Conservation (phyloP, 495 filamentous ascomycete species). For the Cercophora scortea region DNA sequence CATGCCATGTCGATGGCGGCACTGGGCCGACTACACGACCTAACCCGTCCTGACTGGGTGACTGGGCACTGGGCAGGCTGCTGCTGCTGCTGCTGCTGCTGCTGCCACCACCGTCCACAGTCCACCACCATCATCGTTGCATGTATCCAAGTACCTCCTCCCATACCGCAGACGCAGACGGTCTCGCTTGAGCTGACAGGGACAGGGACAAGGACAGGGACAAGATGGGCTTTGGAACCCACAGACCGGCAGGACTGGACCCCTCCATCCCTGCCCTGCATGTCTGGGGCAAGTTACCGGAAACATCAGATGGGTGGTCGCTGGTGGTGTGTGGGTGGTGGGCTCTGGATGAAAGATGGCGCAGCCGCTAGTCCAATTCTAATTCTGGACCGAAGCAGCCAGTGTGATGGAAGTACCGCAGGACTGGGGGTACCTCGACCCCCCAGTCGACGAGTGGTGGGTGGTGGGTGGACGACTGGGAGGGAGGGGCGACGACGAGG, state of each 20-base stretch:
- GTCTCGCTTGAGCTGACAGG: constrained; percentile 43
- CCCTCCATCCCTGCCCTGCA: constrained; percentile 28
- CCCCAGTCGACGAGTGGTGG: background rate
- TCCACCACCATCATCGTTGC: too few species aligned
- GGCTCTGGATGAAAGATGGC: constrained; percentile 21
- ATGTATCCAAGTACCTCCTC: too few species aligned
- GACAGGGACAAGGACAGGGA: constrained; percentile 18
- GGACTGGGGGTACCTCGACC: constrained; percentile 14
- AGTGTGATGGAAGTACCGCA: constrained; percentile 17
- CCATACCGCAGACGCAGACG: constrained; percentile 7
- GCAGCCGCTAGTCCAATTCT: constrained; percentile 27
- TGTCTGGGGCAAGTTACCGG: constrained; percentile 42
- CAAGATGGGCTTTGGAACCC: constrained; percentile 7
- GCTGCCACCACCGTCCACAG: too few species aligned
- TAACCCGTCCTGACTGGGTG: background rate
- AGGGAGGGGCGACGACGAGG: background rate
- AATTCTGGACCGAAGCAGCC: constrained; percentile 19
- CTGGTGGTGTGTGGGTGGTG: constrained; percentile 19
- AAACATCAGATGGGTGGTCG: constrained; percentile 45
- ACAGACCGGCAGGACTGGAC: constrained; percentile 20
- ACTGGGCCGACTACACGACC: background rate
- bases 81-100: too few species aligned
- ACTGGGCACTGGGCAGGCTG: constrained; percentile 3
- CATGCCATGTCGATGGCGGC: constrained; percentile 1
- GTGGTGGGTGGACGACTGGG: background rate